Percentiles rank a stretch among this genome's conserved stretches.
These are phyloP conservation scores for Gossypium arboreum DNA, from an alignment of 345 rosid species.

Conservation along the genomic window DNA sequence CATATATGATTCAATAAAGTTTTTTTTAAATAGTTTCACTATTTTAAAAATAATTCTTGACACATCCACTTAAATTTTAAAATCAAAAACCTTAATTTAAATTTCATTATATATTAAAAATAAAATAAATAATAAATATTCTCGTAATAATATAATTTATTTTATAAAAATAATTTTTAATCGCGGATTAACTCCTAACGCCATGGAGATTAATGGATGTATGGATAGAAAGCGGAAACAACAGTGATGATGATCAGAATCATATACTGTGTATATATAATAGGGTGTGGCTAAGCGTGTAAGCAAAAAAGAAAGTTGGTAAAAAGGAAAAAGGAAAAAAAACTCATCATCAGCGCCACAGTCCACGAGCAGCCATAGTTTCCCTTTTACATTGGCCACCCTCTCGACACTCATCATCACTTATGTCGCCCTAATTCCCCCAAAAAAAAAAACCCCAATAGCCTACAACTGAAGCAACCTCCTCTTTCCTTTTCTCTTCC, in stretches of 20 bases:
- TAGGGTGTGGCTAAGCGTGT: not conserved
- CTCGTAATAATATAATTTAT: no score
- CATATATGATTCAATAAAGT: no score
- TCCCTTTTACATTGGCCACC: not conserved
- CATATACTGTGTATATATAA: not conserved
- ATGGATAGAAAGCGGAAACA: not conserved
- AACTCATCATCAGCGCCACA: not conserved
- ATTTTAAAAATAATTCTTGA: no score
- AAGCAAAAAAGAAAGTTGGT: not conserved
- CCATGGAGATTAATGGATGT: not conserved
- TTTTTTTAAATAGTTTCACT: no score
- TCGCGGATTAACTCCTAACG: no score
- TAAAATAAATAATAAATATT: no score
- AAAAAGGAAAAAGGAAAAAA: not conserved
- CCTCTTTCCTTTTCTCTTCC: not conserved
- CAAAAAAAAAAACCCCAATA: no score
- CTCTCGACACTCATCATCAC: slow-evolving; percentile 6
- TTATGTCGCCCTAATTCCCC: not conserved
- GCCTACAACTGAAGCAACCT: not conserved
- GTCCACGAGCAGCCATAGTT: not conserved
- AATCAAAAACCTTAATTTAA: no score
- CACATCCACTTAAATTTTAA: no score
- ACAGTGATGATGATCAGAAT: not conserved
- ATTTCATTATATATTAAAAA: no score
- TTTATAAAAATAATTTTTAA: no score